These are phyloP conservation scores for Diaporthe sp. DNA, from an alignment of 2,329 filamentous ascomycete species.

Conservation along the genomic window DNA sequence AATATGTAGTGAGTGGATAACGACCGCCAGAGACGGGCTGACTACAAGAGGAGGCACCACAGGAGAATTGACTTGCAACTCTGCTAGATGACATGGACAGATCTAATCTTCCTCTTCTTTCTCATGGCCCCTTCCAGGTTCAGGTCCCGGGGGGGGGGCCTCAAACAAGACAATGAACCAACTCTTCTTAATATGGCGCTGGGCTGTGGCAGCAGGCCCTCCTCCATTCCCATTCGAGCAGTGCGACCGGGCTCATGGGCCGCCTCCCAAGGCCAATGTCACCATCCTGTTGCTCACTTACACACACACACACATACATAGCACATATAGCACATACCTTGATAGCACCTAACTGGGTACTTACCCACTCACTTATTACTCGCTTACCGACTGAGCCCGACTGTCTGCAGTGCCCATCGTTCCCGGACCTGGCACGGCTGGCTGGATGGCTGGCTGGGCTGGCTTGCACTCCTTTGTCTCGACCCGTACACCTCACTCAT, in stretches of 20 bases:
- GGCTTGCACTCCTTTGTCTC: slow-evolving; percentile 19
- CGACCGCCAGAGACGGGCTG: not conserved
- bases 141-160: not conserved
- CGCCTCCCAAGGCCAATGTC: slow-evolving; percentile 15
- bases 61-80: not conserved
- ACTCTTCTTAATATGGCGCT: slow-evolving; percentile 11
- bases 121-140: not conserved
- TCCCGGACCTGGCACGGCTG: not conserved
- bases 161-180: slow-evolving; percentile 15
- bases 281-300: slow-evolving; percentile 2
- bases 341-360: not conserved
- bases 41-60: not conserved
- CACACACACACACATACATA: not conserved
- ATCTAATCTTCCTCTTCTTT: not conserved
- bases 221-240: slow-evolving; percentile 26
- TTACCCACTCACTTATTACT: not conserved
- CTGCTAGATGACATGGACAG: not conserved
- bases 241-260: slow-evolving; percentile 28
- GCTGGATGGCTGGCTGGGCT: slow-evolving; percentile 3
- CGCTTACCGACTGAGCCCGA: not conserved
- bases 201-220: slow-evolving; percentile 18
- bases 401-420: not conserved
- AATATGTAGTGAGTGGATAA: not conserved
- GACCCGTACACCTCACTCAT: not conserved
- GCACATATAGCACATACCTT: not conserved